A percentile compares a stretch with the other conserved stretches of the same genome.
These are phyloP conservation scores for Candida parachauliodes DNA, from an alignment of 805 yeast genomes.

Conservation along the genomic window DNA sequence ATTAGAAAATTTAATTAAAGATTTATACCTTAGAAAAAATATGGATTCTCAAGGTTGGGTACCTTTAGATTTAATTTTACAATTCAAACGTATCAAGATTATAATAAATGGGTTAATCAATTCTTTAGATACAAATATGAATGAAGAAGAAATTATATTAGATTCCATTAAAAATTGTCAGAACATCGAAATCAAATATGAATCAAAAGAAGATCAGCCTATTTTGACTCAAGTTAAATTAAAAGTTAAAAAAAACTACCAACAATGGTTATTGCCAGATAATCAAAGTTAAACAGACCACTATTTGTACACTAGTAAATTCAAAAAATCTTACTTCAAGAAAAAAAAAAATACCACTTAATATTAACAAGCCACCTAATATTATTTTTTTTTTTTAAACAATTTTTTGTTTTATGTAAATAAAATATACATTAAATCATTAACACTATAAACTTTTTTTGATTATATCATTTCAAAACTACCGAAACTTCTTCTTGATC, in stretches of 20 bases:
- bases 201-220: conserved; percentile 27
- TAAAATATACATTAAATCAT: too few relatives aligned
- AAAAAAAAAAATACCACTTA: not conserved
- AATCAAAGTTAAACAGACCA: too few relatives aligned
- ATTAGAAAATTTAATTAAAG: conserved; percentile 81
- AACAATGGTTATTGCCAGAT: conserved; percentile 59
- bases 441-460: too few relatives aligned
- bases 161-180: conserved; percentile 54
- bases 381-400: conserved; percentile 1
- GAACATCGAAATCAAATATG: conserved; percentile 45
- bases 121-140: conserved; percentile 21
- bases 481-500: conserved; percentile 38
- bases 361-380: not conserved
- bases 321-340: too few relatives aligned
- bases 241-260: conserved; percentile 55
- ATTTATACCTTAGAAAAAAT: conserved; percentile 73
- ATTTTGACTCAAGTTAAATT: conserved; percentile 49
- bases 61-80: conserved; percentile 56
- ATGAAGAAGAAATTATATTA: conserved; percentile 34
- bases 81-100: conserved; percentile 72
- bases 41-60: conserved; percentile 79
- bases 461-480: conserved; percentile 21
- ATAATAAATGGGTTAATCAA: conserved; percentile 39
- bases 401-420: not conserved
- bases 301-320: too few relatives aligned